phyloP scores from a whole-genome alignment of 176 grass and related monocot species.

The Oryza coarctata region DNA sequence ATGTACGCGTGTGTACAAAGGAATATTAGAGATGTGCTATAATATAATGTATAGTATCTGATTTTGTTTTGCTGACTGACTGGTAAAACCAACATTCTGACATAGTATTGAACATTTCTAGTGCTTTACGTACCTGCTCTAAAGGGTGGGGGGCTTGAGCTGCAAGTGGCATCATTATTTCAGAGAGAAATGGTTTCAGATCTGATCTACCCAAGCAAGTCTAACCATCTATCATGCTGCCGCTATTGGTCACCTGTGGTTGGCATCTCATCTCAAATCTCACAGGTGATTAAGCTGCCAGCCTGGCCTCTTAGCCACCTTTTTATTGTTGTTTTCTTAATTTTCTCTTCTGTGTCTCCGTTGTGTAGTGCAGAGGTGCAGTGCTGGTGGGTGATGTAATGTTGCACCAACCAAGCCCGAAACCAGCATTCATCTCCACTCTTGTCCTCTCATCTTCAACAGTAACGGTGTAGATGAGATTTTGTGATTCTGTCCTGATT shows the following conservation, averaged over 20 bases:
- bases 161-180: neutral
- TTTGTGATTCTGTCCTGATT: neutral
- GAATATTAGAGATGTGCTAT: neutral
- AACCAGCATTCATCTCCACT: neutral
- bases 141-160: neutral
- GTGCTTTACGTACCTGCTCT: neutral
- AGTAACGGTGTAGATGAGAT: neutral
- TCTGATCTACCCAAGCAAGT: neutral
- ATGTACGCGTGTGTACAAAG: neutral
- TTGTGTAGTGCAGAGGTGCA: neutral
- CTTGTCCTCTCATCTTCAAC: neutral
- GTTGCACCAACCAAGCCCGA: slow-evolving; percentile 19
- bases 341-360: neutral
- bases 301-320: neutral
- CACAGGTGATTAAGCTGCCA: neutral
- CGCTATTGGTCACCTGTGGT: neutral
- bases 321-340: neutral
- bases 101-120: neutral
- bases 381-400: slow-evolving; percentile 33
- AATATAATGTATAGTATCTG: neutral
- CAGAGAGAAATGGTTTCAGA: neutral
- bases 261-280: neutral
- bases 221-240: neutral
- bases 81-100: neutral
- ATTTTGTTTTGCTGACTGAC: neutral